Conservation (phyloP, 2,329 filamentous ascomycete genomes). For the Stemphylium beticola region DNA sequence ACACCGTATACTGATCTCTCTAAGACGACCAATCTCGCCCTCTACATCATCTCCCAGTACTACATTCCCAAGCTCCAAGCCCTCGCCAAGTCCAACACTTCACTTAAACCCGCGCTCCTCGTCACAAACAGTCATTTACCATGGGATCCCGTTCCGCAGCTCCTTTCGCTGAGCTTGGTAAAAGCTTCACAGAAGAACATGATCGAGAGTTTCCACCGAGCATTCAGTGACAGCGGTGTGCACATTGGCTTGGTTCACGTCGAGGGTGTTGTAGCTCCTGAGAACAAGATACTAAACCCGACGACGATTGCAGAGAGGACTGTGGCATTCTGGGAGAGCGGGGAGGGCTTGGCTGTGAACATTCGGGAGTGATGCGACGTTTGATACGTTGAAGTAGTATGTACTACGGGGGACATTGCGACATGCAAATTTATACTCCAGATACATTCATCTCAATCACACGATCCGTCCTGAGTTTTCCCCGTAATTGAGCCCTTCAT, state of each 20-base stretch:
- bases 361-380: not conserved
- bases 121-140: conserved; percentile 59
- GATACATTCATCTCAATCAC: no score
- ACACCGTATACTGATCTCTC: not conserved
- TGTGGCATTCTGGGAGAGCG: conserved; percentile 54
- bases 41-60: conserved; percentile 57
- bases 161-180: conserved; percentile 58
- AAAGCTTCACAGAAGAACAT: conserved; percentile 61
- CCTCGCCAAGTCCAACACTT: conserved; percentile 37
- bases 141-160: conserved; percentile 53
- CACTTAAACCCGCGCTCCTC: conserved; percentile 54
- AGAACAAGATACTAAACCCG: conserved; percentile 54
- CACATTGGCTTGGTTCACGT: conserved; percentile 58
- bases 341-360: conserved; percentile 44
- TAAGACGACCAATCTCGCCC: conserved; percentile 55
- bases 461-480: no score
- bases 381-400: not conserved
- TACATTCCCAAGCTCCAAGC: conserved; percentile 52
- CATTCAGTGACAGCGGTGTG: conserved; percentile 52
- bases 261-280: conserved; percentile 51
- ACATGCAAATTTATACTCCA: no score
- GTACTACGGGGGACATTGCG: no score
- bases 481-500: no score
- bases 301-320: conserved; percentile 54
- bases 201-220: conserved; percentile 53